These are phyloP conservation scores for Epichloe elymi DNA, from an alignment of 2,329 filamentous ascomycete species.

Conservation along the genomic window DNA sequence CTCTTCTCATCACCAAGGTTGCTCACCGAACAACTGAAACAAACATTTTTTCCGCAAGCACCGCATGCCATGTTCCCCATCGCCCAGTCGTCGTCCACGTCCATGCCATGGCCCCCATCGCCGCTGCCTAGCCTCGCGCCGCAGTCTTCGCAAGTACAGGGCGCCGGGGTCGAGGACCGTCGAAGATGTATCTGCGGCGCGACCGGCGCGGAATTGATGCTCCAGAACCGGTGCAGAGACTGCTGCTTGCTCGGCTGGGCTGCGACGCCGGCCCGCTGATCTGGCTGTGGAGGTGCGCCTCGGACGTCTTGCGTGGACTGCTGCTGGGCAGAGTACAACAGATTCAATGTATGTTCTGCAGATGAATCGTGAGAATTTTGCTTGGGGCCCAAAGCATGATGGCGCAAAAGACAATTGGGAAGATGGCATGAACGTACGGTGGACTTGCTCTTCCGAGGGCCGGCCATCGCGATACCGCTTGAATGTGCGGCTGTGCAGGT, in stretches of 20 bases:
- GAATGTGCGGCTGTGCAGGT: slow-evolving; percentile 43
- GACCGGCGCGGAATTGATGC: slow-evolving; percentile 26
- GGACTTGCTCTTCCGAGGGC: slow-evolving; percentile 41
- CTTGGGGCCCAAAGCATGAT: background rate
- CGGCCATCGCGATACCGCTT: slow-evolving; percentile 48
- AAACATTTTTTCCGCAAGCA: slow-evolving; percentile 41
- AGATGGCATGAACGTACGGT: slow-evolving; percentile 31
- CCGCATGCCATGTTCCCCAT: slow-evolving; percentile 27
- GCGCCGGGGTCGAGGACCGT: slow-evolving; percentile 5
- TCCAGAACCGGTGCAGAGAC: slow-evolving; percentile 49
- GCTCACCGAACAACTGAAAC: slow-evolving; percentile 45
- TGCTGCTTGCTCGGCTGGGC: slow-evolving; percentile 24
- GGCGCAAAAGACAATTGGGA: background rate
- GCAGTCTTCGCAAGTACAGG: slow-evolving; percentile 42
- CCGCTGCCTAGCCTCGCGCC: slow-evolving; percentile 18
- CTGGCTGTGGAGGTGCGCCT: slow-evolving; percentile 10
- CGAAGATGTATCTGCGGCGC: background rate
- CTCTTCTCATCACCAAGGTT: slow-evolving; percentile 40
- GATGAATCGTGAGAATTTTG: background rate
- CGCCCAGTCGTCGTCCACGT: slow-evolving; percentile 19
- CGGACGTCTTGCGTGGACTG: slow-evolving; percentile 5
- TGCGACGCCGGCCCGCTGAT: slow-evolving; percentile 7
- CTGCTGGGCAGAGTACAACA: slow-evolving; percentile 45
- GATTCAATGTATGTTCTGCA: slow-evolving; percentile 41
- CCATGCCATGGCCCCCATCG: slow-evolving; percentile 22